Conservation (phyloP, 2,329 filamentous ascomycete species). For the Ceratocystis eucalypticola region DNA sequence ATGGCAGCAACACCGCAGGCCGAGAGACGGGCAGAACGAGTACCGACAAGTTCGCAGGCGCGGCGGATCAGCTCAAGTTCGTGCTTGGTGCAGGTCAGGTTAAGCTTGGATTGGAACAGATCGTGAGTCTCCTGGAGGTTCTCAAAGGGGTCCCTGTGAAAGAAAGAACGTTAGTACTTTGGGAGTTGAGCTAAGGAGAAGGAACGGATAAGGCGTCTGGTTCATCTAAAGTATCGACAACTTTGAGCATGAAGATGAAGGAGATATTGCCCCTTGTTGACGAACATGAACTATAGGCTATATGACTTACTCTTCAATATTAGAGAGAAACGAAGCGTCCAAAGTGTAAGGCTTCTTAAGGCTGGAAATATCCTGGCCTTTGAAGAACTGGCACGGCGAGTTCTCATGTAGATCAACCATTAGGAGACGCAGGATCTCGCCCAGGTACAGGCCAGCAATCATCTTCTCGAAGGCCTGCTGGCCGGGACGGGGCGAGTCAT, state of each 20-base stretch:
- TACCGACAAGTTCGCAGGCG: conserved; percentile 86
- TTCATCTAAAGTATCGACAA: neutral
- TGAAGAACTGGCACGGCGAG: conserved; percentile 62
- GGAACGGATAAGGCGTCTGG: neutral
- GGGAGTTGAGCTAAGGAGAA: neutral
- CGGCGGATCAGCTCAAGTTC: conserved; percentile 85
- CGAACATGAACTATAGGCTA: neutral
- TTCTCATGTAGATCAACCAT: conserved; percentile 75
- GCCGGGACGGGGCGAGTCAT: conserved; percentile 79
- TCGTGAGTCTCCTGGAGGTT: conserved; percentile 83
- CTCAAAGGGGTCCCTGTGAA: conserved; percentile 73
- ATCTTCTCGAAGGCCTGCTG: conserved; percentile 98
- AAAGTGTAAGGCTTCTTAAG: conserved; percentile 79
- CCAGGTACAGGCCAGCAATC: conserved; percentile 87
- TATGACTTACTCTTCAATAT: conserved; percentile 63
- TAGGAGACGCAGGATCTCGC: conserved; percentile 84
- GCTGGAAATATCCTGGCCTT: conserved; percentile 63
- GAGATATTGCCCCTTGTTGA: neutral
- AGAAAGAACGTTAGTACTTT: neutral
- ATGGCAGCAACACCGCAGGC: conserved; percentile 93
- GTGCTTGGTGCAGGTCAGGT: conserved; percentile 53
- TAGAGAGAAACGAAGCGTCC: conserved; percentile 84
- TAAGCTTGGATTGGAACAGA: conserved; percentile 63
- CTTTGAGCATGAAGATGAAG: neutral
- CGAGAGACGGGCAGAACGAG: conserved; percentile 81